Evolutionary conservation across 208 protist genomes (phyloP).

Genomic region (Leishmania turanica): DNA sequence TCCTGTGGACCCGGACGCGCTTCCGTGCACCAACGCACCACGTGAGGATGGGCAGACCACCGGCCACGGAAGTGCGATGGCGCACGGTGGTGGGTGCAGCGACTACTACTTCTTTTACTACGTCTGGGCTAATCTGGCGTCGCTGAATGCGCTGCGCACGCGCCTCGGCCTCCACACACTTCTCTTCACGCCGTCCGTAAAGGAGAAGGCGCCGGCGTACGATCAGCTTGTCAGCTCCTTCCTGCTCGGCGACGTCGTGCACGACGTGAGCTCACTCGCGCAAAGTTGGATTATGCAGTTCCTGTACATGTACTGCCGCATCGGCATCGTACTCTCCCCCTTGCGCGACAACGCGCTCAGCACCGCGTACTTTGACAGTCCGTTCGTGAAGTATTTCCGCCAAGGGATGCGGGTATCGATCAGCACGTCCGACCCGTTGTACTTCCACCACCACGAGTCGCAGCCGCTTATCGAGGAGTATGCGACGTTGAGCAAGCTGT

Average conservation of each 20-base stretch:
- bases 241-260: constrained; percentile 94
- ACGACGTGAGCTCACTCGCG: constrained; percentile 95
- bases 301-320: constrained; percentile 97
- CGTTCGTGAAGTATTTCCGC: constrained; percentile 94
- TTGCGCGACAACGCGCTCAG: constrained; percentile 97
- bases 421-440: constrained; percentile 96
- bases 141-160: constrained; percentile 95
- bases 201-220: constrained; percentile 77
- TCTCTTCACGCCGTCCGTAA: constrained; percentile 94
- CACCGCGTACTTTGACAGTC: constrained; percentile 95
- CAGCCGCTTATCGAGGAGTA: constrained; percentile 91
- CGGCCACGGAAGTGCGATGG: background rate
- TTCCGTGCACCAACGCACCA: constrained; percentile 26
- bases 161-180: constrained; percentile 80
- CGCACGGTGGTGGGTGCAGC: constrained; percentile 85
- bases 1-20: constrained; percentile 55
- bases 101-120: constrained; percentile 99
- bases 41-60: background rate
- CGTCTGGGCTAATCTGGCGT: constrained; percentile 96
- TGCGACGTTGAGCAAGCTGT: constrained; percentile 85
- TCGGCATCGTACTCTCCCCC: constrained; percentile 97
- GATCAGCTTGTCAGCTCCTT: constrained; percentile 95
- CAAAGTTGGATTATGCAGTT: constrained; percentile 98
- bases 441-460: constrained; percentile 87
- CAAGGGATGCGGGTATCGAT: constrained; percentile 97